A percentile compares a stretch with the other conserved stretches of the same genome.
These are phyloP conservation scores for Podila verticillata DNA, from an alignment of 192 early-diverging fungal genomes.

Conservation along the genomic window DNA sequence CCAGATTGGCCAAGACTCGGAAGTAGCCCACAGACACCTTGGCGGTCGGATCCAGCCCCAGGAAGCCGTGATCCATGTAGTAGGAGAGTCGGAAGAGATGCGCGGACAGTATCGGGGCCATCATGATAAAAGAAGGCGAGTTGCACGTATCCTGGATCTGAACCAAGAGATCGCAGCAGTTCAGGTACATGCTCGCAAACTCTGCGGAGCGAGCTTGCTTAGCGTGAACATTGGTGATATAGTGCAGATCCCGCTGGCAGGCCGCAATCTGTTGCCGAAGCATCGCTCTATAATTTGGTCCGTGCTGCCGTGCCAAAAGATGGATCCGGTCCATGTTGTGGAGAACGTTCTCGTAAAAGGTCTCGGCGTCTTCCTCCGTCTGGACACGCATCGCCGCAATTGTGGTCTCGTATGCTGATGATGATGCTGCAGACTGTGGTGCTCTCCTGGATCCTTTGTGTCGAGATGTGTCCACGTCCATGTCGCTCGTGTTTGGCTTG, in stretches of 20 bases:
- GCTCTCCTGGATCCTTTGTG: background rate
- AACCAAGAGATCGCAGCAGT: constrained; percentile 55
- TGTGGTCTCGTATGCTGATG: constrained; percentile 38
- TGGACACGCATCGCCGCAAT: constrained; percentile 44
- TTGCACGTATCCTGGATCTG: constrained; percentile 49
- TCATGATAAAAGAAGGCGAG: constrained; percentile 42
- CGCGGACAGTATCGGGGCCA: constrained; percentile 50
- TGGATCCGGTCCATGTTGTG: constrained; percentile 28
- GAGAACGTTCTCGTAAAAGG: constrained; percentile 28
- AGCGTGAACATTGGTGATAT: constrained; percentile 51
- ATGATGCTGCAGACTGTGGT: background rate
- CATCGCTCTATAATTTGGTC: constrained; percentile 4
- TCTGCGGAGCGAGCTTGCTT: constrained; percentile 53
- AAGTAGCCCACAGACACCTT: constrained; percentile 56
- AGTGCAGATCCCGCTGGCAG: constrained; percentile 54
- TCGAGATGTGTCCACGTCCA: background rate
- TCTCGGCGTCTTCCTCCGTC: constrained; percentile 41
- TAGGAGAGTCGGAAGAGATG: constrained; percentile 57
- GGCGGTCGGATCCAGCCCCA: constrained; percentile 53
- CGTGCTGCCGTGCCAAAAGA: constrained; percentile 1
- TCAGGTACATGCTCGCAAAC: constrained; percentile 59
- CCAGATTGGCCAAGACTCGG: constrained; percentile 59
- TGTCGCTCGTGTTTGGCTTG: background rate
- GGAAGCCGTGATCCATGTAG: constrained; percentile 59
- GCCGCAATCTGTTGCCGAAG: constrained; percentile 26